Evolutionary conservation across 1,139 yeast species (phyloP).

Genomic region (Starmera stellimalicola): DNA sequence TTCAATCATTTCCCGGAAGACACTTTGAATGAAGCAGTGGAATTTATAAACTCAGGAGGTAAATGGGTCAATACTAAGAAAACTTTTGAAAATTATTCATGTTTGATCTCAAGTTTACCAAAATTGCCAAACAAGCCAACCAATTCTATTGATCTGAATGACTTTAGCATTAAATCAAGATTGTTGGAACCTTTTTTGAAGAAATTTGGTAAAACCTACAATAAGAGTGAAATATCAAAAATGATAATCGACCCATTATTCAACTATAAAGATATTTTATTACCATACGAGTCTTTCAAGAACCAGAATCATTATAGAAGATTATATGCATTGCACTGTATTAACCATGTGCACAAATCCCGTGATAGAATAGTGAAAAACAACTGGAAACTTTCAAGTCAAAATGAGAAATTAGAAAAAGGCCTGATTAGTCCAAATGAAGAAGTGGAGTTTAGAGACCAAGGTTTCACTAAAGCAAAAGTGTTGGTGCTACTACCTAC

Average conservation of each 20-base stretch:
- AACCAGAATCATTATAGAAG: constrained; percentile 45
- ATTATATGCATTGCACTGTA: constrained; percentile 58
- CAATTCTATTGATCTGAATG: constrained; percentile 13
- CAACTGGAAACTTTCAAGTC: constrained; percentile 44
- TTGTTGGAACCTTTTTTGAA: constrained; percentile 14
- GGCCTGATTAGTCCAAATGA: constrained; percentile 29
- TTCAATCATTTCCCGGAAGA: constrained; percentile 48
- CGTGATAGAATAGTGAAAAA: constrained; percentile 75
- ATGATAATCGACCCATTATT: constrained; percentile 52
- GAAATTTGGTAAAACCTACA: constrained; percentile 16
- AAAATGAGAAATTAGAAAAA: constrained; percentile 33
- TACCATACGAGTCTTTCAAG: constrained; percentile 42
- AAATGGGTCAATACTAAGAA: constrained; percentile 12
- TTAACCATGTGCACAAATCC: constrained; percentile 81
- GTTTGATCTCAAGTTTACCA: constrained; percentile 11
- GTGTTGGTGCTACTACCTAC: constrained; percentile 80
- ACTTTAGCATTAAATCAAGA: constrained; percentile 26
- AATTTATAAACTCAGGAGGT: constrained; percentile 5
- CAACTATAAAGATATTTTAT: constrained; percentile 63
- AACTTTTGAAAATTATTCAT: constrained; percentile 5
- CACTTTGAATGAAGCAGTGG: constrained; percentile 24
- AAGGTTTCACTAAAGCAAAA: constrained; percentile 92
- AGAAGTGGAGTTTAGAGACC: constrained; percentile 69
- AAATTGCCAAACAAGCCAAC: constrained; percentile 6
- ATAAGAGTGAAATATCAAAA: constrained; percentile 14